Base-by-base conservation (phyloP, 805 yeast species). In the Wickerhamiella shivajii region DNA sequence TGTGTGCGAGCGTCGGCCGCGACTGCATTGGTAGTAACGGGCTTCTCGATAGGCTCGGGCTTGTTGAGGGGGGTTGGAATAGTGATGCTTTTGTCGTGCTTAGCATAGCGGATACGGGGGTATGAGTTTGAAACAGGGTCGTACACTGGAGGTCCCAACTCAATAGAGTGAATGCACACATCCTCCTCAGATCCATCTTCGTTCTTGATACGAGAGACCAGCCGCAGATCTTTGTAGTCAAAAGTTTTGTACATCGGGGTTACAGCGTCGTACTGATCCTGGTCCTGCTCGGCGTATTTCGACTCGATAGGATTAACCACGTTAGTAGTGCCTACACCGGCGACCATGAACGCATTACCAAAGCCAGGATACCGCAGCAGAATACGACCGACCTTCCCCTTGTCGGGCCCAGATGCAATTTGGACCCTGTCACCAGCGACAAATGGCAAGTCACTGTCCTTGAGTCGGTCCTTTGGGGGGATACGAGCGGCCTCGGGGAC, bases 31-130 rank as follows among this genome's bases (percentile, higher is more conserved):
- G 93, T 79, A 3, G 74, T 69, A 42, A 69, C 60, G 19, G 51
- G 57, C 32, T 73, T 74, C 43, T 74, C 83, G 41, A 68, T 69
- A 0, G 62, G 58, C 39, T 55, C 43, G 6, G 51, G 44, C 15
- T 53, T 52, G 21, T 64, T 71, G 2, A 90, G 85, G 24, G 95
- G 95, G 93, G 93, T 87, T 34, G 96, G 96, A 32, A 85, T 74
- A 16, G 73, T 69, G 34, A 81, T 60, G 33, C 71, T 67, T 26
- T 67, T 70, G 45, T 77, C 74, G 44, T 78, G 74, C 42, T 67
- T 68, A 17, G 85, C 81, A 44, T 71, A 69, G 55, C 97, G 71
- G 39, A 69, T 70, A 19, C 93, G 93, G 61, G 81, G 57, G 65
- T 76, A 68, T 47, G 64, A 64, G 51, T 74, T 75, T 55, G 76